Evolutionary conservation across 768 basidiomycete genomes (phyloP), one percentile per base, ranked within the genome.

Genomic region (Steccherinum ochraceum): DNA sequence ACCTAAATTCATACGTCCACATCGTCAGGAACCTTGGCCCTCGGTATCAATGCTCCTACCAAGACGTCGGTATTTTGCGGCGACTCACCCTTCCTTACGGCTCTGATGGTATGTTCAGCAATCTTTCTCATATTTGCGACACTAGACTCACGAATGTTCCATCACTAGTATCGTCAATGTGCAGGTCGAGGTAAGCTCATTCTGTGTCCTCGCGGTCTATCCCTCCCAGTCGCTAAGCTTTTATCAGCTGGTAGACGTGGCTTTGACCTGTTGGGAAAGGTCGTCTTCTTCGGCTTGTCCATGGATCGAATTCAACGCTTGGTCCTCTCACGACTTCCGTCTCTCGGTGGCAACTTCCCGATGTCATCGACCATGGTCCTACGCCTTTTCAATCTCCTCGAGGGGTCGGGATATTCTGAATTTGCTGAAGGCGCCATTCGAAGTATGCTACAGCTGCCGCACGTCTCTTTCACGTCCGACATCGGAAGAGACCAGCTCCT

Each of bases 41-140:
- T 88, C 12, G 86, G 86, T 51, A 88, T 88, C 58, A 88, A 88
- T 58, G 84, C 84, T 0, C 86, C 86, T 0, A 74, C 83, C 0
- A 84, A 78, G 57, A 83, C 86, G 0, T 72, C 78, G 1, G 72
- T 83, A 4, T 86, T 86, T 57, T 78, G 74, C 48, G 79, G 78
- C 0, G 82, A 84, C 61, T 83, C 82, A 0, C 77, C 78, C 1
- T 81, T 52, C 60, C 57, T 84, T 27, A 83, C 81, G 1, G 78
- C 81, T 1, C 72, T 85, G 5, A 79, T 77, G 75, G 80, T 79
- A 58, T 2, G 73, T 59, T n/a, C 19, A 18, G 18, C 19, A n/a
- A 40, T n/a, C 12, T 44, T 48, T 23, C 41, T 10, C 41, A 23
- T 23, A 43, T 10, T 43, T 7, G 7, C 19, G n/a, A 24, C 1